Evolutionary conservation across 257 asterid species (phyloP).

Genomic region (Penstemon eatonii): DNA sequence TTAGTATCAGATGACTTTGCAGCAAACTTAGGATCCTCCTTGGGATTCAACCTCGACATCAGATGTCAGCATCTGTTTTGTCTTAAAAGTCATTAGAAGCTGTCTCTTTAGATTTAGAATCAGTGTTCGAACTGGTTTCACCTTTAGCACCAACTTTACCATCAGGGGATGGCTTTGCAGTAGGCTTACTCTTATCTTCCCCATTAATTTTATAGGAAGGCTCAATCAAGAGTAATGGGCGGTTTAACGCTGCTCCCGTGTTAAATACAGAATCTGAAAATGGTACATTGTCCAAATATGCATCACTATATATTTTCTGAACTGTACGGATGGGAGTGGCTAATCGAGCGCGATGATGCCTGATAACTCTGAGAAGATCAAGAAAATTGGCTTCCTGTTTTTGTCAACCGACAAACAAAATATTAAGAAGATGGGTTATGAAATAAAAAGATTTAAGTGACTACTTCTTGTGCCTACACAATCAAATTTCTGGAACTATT

Average conservation of each 20-base stretch:
- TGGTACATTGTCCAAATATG: slow-evolving; percentile 79
- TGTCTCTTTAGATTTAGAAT: slow-evolving; percentile 48
- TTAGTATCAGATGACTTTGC: slow-evolving; percentile 44
- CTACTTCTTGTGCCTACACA: too few species aligned
- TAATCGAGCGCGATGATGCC: slow-evolving; percentile 92
- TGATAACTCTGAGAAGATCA: slow-evolving; percentile 90
- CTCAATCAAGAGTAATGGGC: slow-evolving; percentile 68
- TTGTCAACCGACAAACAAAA: slow-evolving; percentile 24
- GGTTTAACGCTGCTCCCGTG: slow-evolving; percentile 53
- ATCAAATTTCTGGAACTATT: too few species aligned
- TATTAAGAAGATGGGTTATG: slow-evolving; percentile 8
- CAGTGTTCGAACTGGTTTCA: slow-evolving; percentile 39
- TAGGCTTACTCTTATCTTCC: slow-evolving; percentile 66
- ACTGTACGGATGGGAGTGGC: slow-evolving; percentile 99
- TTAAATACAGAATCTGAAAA: slow-evolving; percentile 60
- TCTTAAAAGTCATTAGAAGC: slow-evolving; percentile 35
- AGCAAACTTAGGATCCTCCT: slow-evolving; percentile 41
- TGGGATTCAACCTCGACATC: slow-evolving; percentile 49
- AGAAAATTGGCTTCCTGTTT: slow-evolving; percentile 79
- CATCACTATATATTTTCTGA: slow-evolving; percentile 74
- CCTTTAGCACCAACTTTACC: slow-evolving; percentile 49
- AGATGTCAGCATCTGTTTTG: slow-evolving; percentile 40
- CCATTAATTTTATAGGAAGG: slow-evolving; percentile 80
- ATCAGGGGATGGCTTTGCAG: slow-evolving; percentile 44
- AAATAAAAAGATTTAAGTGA: not conserved